These are phyloP conservation scores for Apiotrichum siamense DNA, from an alignment of 1,284 basidiomycete species.

Conservation along the genomic window DNA sequence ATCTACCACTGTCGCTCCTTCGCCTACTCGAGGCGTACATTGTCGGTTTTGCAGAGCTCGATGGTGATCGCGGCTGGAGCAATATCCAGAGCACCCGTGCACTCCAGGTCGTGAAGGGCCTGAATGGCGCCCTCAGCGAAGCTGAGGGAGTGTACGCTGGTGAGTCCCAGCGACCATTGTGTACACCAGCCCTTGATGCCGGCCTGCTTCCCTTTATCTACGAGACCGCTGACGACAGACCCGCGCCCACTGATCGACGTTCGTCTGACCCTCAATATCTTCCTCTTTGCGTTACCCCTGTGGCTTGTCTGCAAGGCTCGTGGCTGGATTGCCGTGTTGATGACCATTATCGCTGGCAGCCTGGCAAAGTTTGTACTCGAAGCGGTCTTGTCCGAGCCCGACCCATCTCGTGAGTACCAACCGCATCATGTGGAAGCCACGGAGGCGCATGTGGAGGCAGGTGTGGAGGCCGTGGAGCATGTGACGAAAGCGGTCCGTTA, in stretches of 20 bases:
- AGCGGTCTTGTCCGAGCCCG: conserved; percentile 4
- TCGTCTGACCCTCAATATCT: conserved; percentile 9
- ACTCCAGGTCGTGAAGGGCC: conserved; percentile 30
- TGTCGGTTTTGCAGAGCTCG: conserved; percentile 30
- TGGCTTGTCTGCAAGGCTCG: conserved; percentile 2
- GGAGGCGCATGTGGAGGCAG: background rate
- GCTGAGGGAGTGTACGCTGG: conserved; percentile 40
- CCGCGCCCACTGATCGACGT: conserved; percentile 8
- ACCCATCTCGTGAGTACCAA: conserved; percentile 9
- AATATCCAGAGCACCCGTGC: conserved; percentile 38
- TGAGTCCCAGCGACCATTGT: conserved; percentile 16
- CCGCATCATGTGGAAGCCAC: background rate
- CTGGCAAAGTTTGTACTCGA: conserved; percentile 9
- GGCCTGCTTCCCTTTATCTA: no score
- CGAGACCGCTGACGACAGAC: conserved; percentile 10
- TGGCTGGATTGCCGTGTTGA: conserved; percentile 8
- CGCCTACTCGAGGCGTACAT: conserved; percentile 44
- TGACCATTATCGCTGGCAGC: background rate
- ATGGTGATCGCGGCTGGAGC: conserved; percentile 31
- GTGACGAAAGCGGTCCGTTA: background rate
- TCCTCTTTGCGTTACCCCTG: conserved; percentile 3
- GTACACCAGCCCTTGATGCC: no score
- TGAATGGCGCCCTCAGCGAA: conserved; percentile 31
- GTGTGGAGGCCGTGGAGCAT: background rate
- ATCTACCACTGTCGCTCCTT: conserved; percentile 41